Conservation (phyloP, 1,284 basidiomycete species). For the Bjerkandera adusta region DNA sequence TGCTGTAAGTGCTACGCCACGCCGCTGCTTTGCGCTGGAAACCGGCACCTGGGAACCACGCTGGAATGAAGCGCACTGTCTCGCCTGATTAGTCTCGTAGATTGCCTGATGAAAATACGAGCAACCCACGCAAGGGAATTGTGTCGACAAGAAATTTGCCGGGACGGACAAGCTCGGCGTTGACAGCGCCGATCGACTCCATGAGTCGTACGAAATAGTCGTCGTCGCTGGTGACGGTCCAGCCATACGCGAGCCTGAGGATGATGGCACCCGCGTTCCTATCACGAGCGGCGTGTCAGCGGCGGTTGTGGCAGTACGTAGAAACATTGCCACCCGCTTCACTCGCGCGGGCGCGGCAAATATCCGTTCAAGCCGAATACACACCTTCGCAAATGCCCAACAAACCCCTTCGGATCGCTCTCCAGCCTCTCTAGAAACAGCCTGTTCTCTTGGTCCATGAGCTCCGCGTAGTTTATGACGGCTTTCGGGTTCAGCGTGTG, state of each 20-base stretch:
- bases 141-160: constrained; percentile 24
- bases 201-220: constrained; percentile 27
- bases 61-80: constrained; percentile 1
- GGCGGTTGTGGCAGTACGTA: too few relatives aligned
- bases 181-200: constrained; percentile 16
- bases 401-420: constrained; percentile 36
- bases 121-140: constrained; percentile 21
- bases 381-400: constrained; percentile 37
- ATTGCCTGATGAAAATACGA: too few relatives aligned
- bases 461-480: constrained; percentile 29
- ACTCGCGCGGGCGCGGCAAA: too few relatives aligned
- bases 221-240: not conserved
- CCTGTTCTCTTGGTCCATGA: constrained; percentile 37
- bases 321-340: too few relatives aligned
- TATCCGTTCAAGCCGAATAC: too few relatives aligned
- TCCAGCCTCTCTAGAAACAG: constrained; percentile 35
- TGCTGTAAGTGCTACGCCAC: constrained; percentile 13
- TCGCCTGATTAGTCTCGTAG: not conserved
- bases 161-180: constrained; percentile 13
- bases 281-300: constrained; percentile 18
- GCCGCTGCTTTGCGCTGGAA: constrained; percentile 32
- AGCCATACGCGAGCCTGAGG: constrained; percentile 1
- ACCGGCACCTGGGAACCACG: constrained; percentile 30
- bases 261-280: constrained; percentile 9
- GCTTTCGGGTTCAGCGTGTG: constrained; percentile 35